Evolutionary conservation across 2,329 filamentous ascomycete species (phyloP), one percentile per base, ranked within the genome.

Genomic region (Diaporthe vaccinii): DNA sequence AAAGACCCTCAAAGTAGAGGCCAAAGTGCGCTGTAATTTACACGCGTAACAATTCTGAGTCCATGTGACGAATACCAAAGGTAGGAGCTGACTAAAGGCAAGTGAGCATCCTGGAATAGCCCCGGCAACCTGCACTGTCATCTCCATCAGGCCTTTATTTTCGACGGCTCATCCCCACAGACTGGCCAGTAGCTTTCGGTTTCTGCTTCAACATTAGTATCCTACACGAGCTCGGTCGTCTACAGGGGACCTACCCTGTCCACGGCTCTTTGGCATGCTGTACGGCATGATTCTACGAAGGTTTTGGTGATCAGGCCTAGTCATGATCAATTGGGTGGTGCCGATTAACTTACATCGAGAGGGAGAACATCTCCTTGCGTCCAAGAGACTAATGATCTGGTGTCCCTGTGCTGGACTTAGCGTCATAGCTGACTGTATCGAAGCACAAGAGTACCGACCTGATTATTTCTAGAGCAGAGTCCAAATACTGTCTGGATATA

Each of bases 191-290:
- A 68, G 25, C 4, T 36, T 67, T 10, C 44, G 28, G 15, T 51
- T 51, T 3, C 44, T 51, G 10, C 31, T 6, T 4, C 12, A 4
- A 1, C 14, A 9, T 51, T 22, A 67, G 41, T 34, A 25, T 4
- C 9, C 12, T 6, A 20, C 10, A 4, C 4, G 0, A 2, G 9
- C 1, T 17, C 15, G 2, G 12, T 17, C 0, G 1, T 17, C 3
- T n/a, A 1, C 8, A 4, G 0, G 3, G n/a, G 15, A 36, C 41
- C 36, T 34, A 51, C 62, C 62, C 44, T 4, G 44, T 51, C 62
- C 44, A 51, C 0, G 62, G 44, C 28, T 67, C 44, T 51, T 44
- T 39, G 20, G 62, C 62, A n/a, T 67, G 44, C 22, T 67, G 62
- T 17, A 67, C 25, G 9, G 62, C 44, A 31, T 51, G 62, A 25